Conservation (phyloP, 2,329 filamentous ascomycete species). For the Fusarium domesticum region DNA sequence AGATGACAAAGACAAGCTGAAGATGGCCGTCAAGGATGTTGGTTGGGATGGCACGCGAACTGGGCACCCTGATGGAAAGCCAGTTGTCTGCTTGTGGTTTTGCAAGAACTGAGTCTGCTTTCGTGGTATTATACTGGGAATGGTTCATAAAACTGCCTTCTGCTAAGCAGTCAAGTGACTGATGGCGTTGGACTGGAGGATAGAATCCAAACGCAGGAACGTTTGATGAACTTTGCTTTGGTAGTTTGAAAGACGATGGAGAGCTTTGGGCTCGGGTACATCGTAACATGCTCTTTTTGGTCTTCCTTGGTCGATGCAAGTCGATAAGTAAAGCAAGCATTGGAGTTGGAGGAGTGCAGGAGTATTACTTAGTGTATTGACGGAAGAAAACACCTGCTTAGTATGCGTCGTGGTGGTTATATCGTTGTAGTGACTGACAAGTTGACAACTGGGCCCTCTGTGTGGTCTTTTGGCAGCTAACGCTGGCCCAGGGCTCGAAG, state of each 20-base stretch:
- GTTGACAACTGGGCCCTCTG: too few relatives aligned
- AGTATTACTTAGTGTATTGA: too few relatives aligned
- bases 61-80: slow-evolving; percentile 47
- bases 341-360: slow-evolving; percentile 2
- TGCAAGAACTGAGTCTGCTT: slow-evolving; percentile 45
- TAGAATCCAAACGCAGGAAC: not conserved
- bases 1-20: slow-evolving; percentile 46
- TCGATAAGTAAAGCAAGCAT: not conserved
- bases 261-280: not conserved
- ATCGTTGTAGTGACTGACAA: too few relatives aligned
- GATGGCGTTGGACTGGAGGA: not conserved
- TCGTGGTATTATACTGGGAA: not conserved
- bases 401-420: too few relatives aligned
- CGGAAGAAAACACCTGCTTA: too few relatives aligned
- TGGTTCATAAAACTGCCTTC: not conserved
- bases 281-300: not conserved
- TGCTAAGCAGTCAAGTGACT: not conserved
- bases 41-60: slow-evolving; percentile 57
- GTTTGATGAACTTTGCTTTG: not conserved
- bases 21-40: slow-evolving; percentile 51
- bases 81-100: slow-evolving; percentile 59
- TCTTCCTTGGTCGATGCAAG: not conserved
- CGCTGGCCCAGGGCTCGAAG: too few relatives aligned
- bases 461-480: too few relatives aligned
- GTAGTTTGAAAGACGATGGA: too few relatives aligned